These are phyloP conservation scores for Pythium plurisporium DNA, from an alignment of 352 stramenopile genomes.

Conservation along the genomic window DNA sequence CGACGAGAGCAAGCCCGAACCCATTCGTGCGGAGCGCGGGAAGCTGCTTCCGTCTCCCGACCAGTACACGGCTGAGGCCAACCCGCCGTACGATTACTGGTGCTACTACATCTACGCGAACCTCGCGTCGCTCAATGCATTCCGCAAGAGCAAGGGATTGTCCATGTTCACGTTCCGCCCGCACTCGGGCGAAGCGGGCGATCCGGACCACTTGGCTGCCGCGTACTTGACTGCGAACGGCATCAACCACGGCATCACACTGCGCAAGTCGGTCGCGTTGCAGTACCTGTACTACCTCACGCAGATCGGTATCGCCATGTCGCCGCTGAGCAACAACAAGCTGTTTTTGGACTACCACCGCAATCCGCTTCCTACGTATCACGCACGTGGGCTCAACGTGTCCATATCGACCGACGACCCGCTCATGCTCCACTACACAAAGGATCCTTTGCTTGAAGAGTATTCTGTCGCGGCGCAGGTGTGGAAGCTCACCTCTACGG, in stretches of 20 bases:
- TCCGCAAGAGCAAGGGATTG: conserved; percentile 85
- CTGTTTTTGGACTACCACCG: conserved; percentile 95
- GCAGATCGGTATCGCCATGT: conserved; percentile 95
- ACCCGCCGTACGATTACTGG: conserved; percentile 94
- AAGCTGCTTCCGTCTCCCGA: conserved; percentile 73
- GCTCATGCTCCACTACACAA: conserved; percentile 98
- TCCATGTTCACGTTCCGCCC: conserved; percentile 97
- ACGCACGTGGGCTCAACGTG: conserved; percentile 96
- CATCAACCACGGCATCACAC: conserved; percentile 99
- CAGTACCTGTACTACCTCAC: conserved; percentile 99
- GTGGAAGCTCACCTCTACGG: conserved; percentile 94
- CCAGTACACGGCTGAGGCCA: conserved; percentile 87
- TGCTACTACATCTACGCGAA: conserved; percentile 98
- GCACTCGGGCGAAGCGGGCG: conserved; percentile 97
- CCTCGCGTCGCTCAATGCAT: conserved; percentile 93
- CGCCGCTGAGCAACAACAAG: conserved; percentile 93
- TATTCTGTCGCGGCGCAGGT: conserved; percentile 92
- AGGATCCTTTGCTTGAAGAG: conserved; percentile 97
- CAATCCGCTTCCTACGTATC: conserved; percentile 95
- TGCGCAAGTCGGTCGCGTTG: conserved; percentile 94
- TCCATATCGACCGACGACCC: conserved; percentile 98
- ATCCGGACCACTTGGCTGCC: conserved; percentile 94
- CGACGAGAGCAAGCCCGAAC: conserved; percentile 95
- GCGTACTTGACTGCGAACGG: conserved; percentile 87
- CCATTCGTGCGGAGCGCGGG: conserved; percentile 69